Percentiles rank a stretch among this genome's conserved stretches.
Conservation (phyloP, 768 basidiomycete species). For the Pulveroboletus ravenelii region DNA sequence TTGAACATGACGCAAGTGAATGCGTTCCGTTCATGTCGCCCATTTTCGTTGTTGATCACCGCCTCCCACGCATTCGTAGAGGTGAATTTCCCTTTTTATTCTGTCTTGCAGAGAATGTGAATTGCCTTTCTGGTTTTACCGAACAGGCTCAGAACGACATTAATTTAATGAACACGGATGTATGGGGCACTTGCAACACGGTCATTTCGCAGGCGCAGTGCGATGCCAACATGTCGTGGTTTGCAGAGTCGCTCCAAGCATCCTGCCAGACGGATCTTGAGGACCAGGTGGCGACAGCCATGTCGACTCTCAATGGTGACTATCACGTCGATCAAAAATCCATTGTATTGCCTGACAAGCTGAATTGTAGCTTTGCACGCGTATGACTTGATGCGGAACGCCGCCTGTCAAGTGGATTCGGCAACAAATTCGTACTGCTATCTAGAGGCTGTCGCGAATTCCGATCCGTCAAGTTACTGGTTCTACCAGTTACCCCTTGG, state of each 20-base stretch:
- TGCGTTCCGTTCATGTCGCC: conserved; percentile 68
- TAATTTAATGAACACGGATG: conserved; percentile 56
- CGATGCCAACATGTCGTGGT: conserved; percentile 62
- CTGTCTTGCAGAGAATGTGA: background rate
- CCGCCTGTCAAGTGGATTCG: conserved; percentile 57
- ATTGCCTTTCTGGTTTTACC: background rate
- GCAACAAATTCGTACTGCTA: conserved; percentile 68
- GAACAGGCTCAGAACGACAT: conserved; percentile 62
- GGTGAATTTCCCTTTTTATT: conserved; percentile 35
- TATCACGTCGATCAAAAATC: background rate
- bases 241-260: conserved; percentile 43
- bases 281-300: conserved; percentile 47
- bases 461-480: conserved; percentile 65
- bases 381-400: conserved; percentile 57
- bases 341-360: background rate
- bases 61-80: conserved; percentile 50
- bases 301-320: conserved; percentile 54
- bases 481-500: conserved; percentile 68
- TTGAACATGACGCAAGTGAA: conserved; percentile 61
- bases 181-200: conserved; percentile 83
- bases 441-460: conserved; percentile 52
- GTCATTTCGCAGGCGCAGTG: conserved; percentile 46
- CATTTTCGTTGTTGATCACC: conserved; percentile 63
- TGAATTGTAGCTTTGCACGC: conserved; percentile 48
- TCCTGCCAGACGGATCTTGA: conserved; percentile 56